Conservation (phyloP, 2,329 filamentous ascomycete genomes). For the Thermothelomyces thermophilus region DNA sequence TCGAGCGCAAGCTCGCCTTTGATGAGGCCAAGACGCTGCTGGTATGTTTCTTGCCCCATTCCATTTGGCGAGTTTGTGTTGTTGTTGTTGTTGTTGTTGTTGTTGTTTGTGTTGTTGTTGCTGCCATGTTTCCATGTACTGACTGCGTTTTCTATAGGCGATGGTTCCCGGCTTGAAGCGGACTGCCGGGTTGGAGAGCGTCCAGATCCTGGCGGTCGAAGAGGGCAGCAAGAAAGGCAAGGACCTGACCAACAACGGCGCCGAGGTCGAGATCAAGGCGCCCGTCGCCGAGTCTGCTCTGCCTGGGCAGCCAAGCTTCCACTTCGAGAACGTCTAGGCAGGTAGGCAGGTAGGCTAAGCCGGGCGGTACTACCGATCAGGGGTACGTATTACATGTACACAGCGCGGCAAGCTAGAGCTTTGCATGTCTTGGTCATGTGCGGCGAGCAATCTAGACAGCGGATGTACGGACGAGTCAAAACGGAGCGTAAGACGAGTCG, state of each 20-base stretch:
- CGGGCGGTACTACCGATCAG: too few relatives aligned
- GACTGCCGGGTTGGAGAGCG: conserved; percentile 59
- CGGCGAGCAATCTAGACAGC: background rate
- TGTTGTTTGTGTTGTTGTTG: background rate
- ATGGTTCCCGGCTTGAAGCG: conserved; percentile 77
- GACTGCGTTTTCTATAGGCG: conserved; percentile 35
- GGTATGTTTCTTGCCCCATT: conserved; percentile 15
- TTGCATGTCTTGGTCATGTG: background rate
- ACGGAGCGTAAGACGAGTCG: background rate
- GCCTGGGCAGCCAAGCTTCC: conserved; percentile 74
- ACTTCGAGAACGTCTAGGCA: conserved; percentile 67
- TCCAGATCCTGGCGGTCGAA: conserved; percentile 66
- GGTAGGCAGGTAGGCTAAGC: background rate
- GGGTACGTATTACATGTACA: too few relatives aligned
- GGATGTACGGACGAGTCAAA: background rate
- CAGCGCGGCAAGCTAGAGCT: too few relatives aligned
- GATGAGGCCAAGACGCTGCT: conserved; percentile 69
- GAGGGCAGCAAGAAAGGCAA: conserved; percentile 62
- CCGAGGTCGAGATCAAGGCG: conserved; percentile 52
- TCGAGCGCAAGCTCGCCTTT: conserved; percentile 80
- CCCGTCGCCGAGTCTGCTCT: conserved; percentile 65
- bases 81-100: background rate
- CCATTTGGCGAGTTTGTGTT: background rate
- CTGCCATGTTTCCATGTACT: background rate
- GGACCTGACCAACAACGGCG: conserved; percentile 43